phyloP scores from a whole-genome alignment of 306 rosid species.

The Ammopiptanthus mongolicus region DNA sequence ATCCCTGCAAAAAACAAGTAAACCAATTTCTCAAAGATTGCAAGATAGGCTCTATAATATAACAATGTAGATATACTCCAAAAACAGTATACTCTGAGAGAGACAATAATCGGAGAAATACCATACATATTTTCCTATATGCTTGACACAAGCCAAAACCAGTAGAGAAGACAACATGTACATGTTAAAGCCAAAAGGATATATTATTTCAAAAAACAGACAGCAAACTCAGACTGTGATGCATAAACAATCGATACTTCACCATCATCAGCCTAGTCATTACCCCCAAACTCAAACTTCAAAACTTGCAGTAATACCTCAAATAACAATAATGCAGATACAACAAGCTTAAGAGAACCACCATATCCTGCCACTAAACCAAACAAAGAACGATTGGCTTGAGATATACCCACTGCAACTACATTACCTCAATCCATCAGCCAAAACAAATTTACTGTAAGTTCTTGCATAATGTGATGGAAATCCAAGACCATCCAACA shows the following conservation, averaged over 20 bases:
- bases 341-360: not conserved
- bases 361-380: slow-evolving; percentile 5
- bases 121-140: not conserved
- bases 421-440: slow-evolving; percentile 61
- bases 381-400: slow-evolving; percentile 4
- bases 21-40: slow-evolving; percentile 25
- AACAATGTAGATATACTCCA: slow-evolving; percentile 7
- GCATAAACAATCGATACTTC: not conserved
- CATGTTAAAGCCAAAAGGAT: not conserved
- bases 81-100: not conserved
- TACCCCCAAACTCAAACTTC: slow-evolving; percentile 1
- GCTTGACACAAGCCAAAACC: not conserved
- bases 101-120: not conserved
- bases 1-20: slow-evolving; percentile 52
- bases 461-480: slow-evolving; percentile 59
- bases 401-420: slow-evolving; percentile 14
- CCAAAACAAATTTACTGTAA: slow-evolving; percentile 34
- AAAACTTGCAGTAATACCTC: slow-evolving; percentile 17
- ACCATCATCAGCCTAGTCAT: slow-evolving; percentile 11
- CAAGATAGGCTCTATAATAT: slow-evolving; percentile 3
- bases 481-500: slow-evolving; percentile 93
- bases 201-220: slow-evolving; percentile 4
- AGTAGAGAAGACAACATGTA: slow-evolving; percentile 5
- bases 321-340: not conserved
- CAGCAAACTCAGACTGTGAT: slow-evolving; percentile 1